Evolutionary conservation across 2,329 filamentous ascomycete genomes (phyloP), one percentile per base, ranked within the genome.

Genomic region (Raffaelea arxii): DNA sequence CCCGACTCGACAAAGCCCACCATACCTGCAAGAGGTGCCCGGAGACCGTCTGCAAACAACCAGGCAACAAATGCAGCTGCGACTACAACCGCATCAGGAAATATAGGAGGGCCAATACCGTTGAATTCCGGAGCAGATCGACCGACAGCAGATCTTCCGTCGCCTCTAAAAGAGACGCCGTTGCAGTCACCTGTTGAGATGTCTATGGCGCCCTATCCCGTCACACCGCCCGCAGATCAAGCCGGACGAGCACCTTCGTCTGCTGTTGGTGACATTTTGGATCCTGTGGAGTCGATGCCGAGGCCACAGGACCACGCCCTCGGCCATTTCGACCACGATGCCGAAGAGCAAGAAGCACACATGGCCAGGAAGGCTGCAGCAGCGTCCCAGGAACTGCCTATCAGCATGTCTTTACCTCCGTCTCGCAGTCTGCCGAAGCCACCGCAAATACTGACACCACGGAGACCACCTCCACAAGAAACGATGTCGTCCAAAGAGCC

Each of bases 151-250:
- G 48, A 30, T 4, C 22, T 35, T 1, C 24, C 44, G 16, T 48
- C 46, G 5, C 44, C 48, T 2, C 25, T 27, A 12, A 46, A n/a
- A 18, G 30, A 52, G 10, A 42, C 51, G n/a, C 44, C 48, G 6
- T 1, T 46, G 51, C 67, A 71, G 43, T 82, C 78, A 3, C 77
- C 80, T n/a, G 68, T 80, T 40, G 72, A 80, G 43, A 65, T 79
- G 46, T 61, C 69, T 12, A 62, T 82, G 56, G 77, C 78, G 16
- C 78, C 78, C 0, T 82, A 82, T 59, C 78, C 79, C 3, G 78
- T 81, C 41, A 82, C 79, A 10, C 78, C 79, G 38, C 78, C 79
- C 1, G 74, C 77, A 2, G 73, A 79, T 51, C 68, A 70, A 42
- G 58, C 61, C 10, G 9, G 36, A 61, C 63, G 53, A 22, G 62